These are phyloP conservation scores for Wickerhamiella australiensis DNA, from an alignment of 805 yeast genomes.

Conservation along the genomic window DNA sequence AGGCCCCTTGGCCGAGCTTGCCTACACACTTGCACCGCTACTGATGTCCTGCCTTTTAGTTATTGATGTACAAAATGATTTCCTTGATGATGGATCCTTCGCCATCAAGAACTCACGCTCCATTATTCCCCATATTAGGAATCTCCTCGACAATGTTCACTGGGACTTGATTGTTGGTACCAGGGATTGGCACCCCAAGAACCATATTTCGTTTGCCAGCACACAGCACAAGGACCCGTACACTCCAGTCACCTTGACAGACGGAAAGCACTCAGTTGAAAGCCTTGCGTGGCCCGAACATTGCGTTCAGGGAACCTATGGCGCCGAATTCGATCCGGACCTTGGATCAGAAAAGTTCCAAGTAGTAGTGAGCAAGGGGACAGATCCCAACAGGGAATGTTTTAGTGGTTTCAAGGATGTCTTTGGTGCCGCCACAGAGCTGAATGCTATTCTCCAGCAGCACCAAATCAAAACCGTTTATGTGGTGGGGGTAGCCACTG, in stretches of 20 bases:
- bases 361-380: conserved; percentile 59
- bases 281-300: conserved; percentile 71
- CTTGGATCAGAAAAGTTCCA: conserved; percentile 31
- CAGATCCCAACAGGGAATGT: conserved; percentile 59
- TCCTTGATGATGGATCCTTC: conserved; percentile 54
- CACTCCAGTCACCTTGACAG: conserved; percentile 26
- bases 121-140: conserved; percentile 41
- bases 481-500: conserved; percentile 76
- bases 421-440: conserved; percentile 64
- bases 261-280: not conserved
- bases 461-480: conserved; percentile 47
- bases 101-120: conserved; percentile 58
- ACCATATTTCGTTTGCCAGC: conserved; percentile 74
- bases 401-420: conserved; percentile 78
- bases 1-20: too few relatives aligned
- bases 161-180: conserved; percentile 65
- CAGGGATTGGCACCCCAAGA: conserved; percentile 77
- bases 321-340: conserved; percentile 48
- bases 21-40: not conserved
- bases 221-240: conserved; percentile 45
- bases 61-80: conserved; percentile 78
- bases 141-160: conserved; percentile 32
- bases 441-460: conserved; percentile 37
- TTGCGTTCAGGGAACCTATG: conserved; percentile 61
- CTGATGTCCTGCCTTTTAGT: conserved; percentile 45